Conservation (phyloP, 2,329 filamentous ascomycete species). For the Plectosphaerella plurivora region DNA sequence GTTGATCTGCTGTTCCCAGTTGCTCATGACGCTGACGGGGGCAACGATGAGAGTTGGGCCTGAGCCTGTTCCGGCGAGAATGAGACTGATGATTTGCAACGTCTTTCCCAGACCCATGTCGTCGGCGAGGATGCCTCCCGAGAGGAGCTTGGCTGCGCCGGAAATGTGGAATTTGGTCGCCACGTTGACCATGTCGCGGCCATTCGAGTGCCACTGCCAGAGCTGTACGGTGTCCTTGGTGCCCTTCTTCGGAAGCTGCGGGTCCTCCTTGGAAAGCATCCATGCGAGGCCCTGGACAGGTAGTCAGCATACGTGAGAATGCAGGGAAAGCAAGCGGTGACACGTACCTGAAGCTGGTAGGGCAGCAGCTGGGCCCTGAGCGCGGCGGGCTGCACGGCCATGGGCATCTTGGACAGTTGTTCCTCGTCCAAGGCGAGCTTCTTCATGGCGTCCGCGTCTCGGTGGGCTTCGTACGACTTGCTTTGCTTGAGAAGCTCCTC, state of each 20-base stretch:
- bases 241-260: slow-evolving; percentile 54
- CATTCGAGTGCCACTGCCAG: slow-evolving; percentile 58
- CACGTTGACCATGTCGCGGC: slow-evolving; percentile 55
- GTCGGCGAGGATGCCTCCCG: slow-evolving; percentile 81
- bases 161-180: slow-evolving; percentile 65
- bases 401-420: slow-evolving; percentile 65
- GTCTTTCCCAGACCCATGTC: slow-evolving; percentile 95
- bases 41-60: slow-evolving; percentile 74
- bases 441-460: slow-evolving; percentile 61
- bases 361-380: slow-evolving; percentile 67
- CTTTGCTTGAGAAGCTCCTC: slow-evolving; percentile 63
- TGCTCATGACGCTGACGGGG: slow-evolving; percentile 83
- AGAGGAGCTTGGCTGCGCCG: slow-evolving; percentile 58
- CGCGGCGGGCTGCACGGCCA: slow-evolving; percentile 61
- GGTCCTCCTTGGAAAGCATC: slow-evolving; percentile 74
- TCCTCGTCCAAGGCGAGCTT: slow-evolving; percentile 68
- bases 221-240: slow-evolving; percentile 65
- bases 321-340: not conserved
- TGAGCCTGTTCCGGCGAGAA: slow-evolving; percentile 50
- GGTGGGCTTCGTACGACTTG: slow-evolving; percentile 62
- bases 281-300: slow-evolving; percentile 66
- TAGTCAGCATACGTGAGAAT: not conserved
- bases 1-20: slow-evolving; percentile 78
- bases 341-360: slow-evolving; percentile 63
- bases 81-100: slow-evolving; percentile 76